Conservation (phyloP, 2,329 filamentous ascomycete species). For the Colletotrichum tamarilloi region DNA sequence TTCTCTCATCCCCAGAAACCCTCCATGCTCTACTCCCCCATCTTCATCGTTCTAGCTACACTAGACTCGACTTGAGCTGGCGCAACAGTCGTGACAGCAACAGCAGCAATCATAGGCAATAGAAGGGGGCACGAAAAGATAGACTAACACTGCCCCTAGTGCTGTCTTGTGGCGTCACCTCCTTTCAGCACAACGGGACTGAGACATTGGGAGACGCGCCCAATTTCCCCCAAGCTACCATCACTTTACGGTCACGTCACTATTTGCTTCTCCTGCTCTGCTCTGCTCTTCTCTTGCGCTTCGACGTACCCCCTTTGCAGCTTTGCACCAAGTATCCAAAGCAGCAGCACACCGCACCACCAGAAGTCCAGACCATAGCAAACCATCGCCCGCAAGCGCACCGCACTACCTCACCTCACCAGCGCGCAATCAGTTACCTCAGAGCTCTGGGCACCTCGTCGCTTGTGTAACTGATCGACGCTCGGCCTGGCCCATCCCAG, state of each 20-base stretch:
- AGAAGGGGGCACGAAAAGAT: conserved; percentile 1
- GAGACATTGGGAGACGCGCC: conserved; percentile 34
- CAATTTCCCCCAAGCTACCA: conserved; percentile 9
- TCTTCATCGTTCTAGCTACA: not conserved
- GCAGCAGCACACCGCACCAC: conserved; percentile 6
- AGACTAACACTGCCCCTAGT: conserved; percentile 24
- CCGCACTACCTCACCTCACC: conserved; percentile 1
- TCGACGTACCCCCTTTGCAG: not conserved
- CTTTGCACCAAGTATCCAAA: not conserved
- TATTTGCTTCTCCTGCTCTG: not conserved
- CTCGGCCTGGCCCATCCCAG: not conserved
- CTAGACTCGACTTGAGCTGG: not conserved
- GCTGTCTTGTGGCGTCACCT: conserved; percentile 28
- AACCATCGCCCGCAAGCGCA: not conserved
- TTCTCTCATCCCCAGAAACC: not conserved
- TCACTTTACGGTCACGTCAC: conserved; percentile 23
- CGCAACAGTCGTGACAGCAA: not conserved
- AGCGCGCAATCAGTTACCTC: not conserved
- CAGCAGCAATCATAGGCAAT: not conserved
- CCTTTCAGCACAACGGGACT: conserved; percentile 27
- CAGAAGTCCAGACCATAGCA: conserved; percentile 1
- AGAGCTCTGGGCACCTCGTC: conserved; percentile 14
- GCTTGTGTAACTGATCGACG: conserved; percentile 23
- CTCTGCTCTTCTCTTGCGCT: not conserved
- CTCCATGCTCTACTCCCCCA: not conserved